Conservation (phyloP, 257 asterid species). For the Cruciata laevipes region DNA sequence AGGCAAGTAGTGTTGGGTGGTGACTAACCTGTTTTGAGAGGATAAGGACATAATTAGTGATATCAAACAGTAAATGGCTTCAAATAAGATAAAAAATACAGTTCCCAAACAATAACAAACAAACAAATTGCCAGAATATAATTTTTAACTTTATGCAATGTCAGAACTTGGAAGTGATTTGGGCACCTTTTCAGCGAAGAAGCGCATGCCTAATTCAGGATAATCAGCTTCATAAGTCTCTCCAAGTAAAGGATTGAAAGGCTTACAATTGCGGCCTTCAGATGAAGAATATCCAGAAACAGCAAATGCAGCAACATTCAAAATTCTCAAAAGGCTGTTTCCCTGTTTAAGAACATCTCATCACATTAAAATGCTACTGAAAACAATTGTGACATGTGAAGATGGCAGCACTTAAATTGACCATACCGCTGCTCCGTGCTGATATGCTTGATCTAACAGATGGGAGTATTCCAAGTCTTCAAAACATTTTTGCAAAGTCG, state of each 20-base stretch:
- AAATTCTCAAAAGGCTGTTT: slow-evolving; percentile 69
- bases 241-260: slow-evolving; percentile 93
- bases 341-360: slow-evolving; percentile 45
- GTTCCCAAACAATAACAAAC: neutral
- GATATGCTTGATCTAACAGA: slow-evolving; percentile 84
- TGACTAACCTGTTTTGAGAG: slow-evolving; percentile 73
- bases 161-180: neutral
- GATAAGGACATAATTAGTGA: neutral
- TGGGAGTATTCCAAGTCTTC: slow-evolving; percentile 89
- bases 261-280: slow-evolving; percentile 88
- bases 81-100: neutral
- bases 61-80: neutral
- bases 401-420: neutral
- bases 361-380: slow-evolving; percentile 6
- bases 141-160: neutral
- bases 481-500: slow-evolving; percentile 81
- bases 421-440: slow-evolving; percentile 83
- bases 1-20: slow-evolving; percentile 96
- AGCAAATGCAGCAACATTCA: slow-evolving; percentile 90
- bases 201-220: slow-evolving; percentile 80
- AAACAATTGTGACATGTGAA: neutral
- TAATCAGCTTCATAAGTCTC: slow-evolving; percentile 97
- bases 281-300: slow-evolving; percentile 95
- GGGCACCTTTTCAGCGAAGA: slow-evolving; percentile 85
- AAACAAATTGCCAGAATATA: slow-evolving; percentile 3